Base-by-base conservation (phyloP, 768 basidiomycete genomes). In the Leccinum rimulosum region DNA sequence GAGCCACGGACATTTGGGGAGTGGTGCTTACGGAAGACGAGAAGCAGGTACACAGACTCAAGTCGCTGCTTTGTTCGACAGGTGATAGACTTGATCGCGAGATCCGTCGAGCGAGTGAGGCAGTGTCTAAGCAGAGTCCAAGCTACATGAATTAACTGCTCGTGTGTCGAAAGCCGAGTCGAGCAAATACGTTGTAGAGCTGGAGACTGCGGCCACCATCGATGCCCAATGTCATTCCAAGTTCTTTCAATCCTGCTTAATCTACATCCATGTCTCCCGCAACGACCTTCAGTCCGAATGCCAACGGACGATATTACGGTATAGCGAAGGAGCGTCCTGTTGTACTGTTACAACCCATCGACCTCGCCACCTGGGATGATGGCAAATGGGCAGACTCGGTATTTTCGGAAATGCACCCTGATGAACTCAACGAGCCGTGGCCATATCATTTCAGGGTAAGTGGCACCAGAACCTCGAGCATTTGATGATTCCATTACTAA, bases 31-130 rank as follows among this genome's bases (percentile, higher is more conserved):
- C 80, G 62, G 68, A 86, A 59, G 84, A 86, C 68, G 84, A 86
- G 68, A 78, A 79, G 55, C 82, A 84, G 63, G 76, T 77, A 17
- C 76, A 77, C 56, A 78, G 80, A 57, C 76, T 86, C 60, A 86
- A 84, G 67, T 75, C 77, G 30, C 66, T 83, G 27, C 77, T 87
- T 25, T 76, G 79, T 54, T 72, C 70, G 50, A 79, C 85, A 6
- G 78, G 78, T n/a, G 82, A 84, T 55, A 77, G 79, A 51, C 75
- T 89, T 40, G 82, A 86, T 65, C 73, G 78, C 50, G 85, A 86
- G 73, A 80, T 78, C 55, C 78, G 79, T 28, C 74, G 82, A 50
- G 83, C 80, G n/a, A 80, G 82, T 49, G 76, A 80, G 38, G 81
- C 81, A 0, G 78, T 77, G 38, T 62, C 74, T 43, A 79, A 84